These are phyloP conservation scores for Hamamelis virginiana DNA, from an alignment of 164 flowering plant genomes.

Conservation along the genomic window DNA sequence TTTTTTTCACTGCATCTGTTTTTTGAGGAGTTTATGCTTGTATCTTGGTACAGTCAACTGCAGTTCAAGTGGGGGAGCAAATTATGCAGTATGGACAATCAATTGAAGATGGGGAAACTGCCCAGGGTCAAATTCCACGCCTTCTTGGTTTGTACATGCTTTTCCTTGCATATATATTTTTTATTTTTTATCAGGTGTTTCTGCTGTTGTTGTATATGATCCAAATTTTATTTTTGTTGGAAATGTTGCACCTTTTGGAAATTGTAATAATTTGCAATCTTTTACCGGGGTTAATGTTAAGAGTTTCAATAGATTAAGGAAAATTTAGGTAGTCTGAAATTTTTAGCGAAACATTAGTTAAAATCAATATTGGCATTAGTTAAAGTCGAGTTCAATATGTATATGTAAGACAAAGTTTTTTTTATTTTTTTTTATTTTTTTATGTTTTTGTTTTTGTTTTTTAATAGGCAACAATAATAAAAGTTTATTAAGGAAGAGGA, in stretches of 20 bases:
- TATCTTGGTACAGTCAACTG: slow-evolving; percentile 56
- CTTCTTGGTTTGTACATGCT: slow-evolving; percentile 70
- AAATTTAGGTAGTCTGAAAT: too few species aligned
- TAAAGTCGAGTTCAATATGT: too few species aligned
- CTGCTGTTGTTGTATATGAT: neutral
- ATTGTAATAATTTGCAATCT: too few species aligned
- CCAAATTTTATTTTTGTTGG: neutral
- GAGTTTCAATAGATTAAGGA: too few species aligned
- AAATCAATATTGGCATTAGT: too few species aligned
- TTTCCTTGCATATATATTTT: neutral
- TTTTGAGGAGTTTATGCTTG: neutral
- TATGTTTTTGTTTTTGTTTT: too few species aligned
- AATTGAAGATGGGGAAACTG: slow-evolving; percentile 62
- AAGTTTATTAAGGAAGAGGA: too few species aligned
- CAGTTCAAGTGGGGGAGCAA: slow-evolving; percentile 79
- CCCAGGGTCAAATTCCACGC: slow-evolving; percentile 80
- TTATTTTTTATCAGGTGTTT: neutral
- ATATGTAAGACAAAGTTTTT: too few species aligned
- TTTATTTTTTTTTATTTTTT: too few species aligned
- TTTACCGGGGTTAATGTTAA: too few species aligned
- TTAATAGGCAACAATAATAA: too few species aligned
- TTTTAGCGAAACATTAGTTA: too few species aligned
- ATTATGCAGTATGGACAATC: slow-evolving; percentile 88
- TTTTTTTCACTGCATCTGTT: neutral
- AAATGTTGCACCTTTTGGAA: neutral